Base-by-base conservation (phyloP, 208 protist genomes). In the Crithidia brevicula region DNA sequence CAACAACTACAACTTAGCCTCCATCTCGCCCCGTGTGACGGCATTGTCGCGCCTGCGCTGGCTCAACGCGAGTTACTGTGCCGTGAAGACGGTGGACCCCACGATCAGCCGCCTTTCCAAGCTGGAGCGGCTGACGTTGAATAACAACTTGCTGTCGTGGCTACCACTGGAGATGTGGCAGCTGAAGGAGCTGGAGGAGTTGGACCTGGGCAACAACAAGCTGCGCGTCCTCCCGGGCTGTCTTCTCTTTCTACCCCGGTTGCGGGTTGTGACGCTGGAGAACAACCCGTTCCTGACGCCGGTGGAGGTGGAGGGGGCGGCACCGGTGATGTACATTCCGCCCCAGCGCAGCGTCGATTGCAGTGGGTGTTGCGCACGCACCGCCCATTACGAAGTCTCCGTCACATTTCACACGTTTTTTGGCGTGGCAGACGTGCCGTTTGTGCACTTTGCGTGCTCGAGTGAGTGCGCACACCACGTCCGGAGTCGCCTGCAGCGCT, bases 141-240 rank as follows among this genome's bases (percentile, higher is more conserved):
- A 80, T 50, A 93, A 96, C 77, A 92, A 92, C 57, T 20, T 74
- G 9, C 72, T 96, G 6, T 10, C 45, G 4, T 81, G 62, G 31
- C 45, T 96, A 58, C 86, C 86, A 7, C 75, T 79, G 40, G 83
- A 93, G 72, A 43, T 92, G 23, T 89, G 85, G 79, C 75, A 91
- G 63, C 75, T 93, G 13, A 90, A 89, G 67, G 75, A 47, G 27
- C 74, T 96, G 20, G 54, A 91, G 64, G 81, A 91, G 65, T 67
- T 96, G 28, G 77, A 79, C 23, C n/a, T 93, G 4, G 82, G 74
- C 38, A 96, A 96, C 74, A 96, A 96, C 65, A 20, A 77, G 8
- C 71, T 96, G 28, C 66, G 54, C 16, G 74, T 90, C 11, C 65
- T 96, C 15, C 91, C 91, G 0, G 85, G 81, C n/a, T 80, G 86